Conservation (phyloP, 1,139 yeast species). For the Candida pseudocylindracea region DNA sequence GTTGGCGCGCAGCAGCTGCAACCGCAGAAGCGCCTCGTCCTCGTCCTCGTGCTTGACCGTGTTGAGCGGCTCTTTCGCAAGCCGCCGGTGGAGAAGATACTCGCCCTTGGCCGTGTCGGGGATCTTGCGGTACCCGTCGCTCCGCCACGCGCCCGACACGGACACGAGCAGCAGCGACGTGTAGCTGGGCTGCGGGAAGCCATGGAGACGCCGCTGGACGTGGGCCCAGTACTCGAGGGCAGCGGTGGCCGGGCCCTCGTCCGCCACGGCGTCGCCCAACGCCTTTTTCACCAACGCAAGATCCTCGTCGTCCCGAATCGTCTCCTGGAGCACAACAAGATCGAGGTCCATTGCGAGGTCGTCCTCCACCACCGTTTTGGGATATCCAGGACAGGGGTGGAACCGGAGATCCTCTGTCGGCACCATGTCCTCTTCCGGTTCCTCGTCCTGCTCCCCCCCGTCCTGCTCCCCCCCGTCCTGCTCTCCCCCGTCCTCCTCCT, state of each 20-base stretch:
- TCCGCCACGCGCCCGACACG: constrained; percentile 39
- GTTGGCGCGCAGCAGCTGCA: constrained; percentile 62
- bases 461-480: constrained; percentile 14
- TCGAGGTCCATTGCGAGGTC: constrained; percentile 8
- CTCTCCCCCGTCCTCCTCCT: constrained; percentile 8
- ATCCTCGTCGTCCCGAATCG: constrained; percentile 62
- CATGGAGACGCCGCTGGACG: constrained; percentile 19
- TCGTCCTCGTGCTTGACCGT: constrained; percentile 37
- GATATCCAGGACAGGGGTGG: too few species aligned
- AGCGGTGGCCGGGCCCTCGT: constrained; percentile 13
- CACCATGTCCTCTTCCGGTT: constrained; percentile 6
- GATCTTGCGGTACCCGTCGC: constrained; percentile 56
- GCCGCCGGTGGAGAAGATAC: constrained; percentile 58
- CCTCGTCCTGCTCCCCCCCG: constrained; percentile 20
- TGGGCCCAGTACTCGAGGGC: constrained; percentile 44
- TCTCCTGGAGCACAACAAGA: constrained; percentile 25
- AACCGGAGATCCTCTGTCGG: too few species aligned
- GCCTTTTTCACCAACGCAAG: constrained; percentile 24
- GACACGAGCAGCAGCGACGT: constrained; percentile 13
- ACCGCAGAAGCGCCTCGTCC: constrained; percentile 14
- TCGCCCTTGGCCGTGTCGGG: constrained; percentile 52
- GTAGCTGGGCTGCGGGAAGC: constrained; percentile 7
- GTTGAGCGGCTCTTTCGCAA: constrained; percentile 28
- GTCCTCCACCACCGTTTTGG: not conserved
- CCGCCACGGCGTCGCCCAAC: constrained; percentile 10